Base-by-base conservation (phyloP, 2,329 filamentous ascomycete genomes). In the Hypoxylon sp. region DNA sequence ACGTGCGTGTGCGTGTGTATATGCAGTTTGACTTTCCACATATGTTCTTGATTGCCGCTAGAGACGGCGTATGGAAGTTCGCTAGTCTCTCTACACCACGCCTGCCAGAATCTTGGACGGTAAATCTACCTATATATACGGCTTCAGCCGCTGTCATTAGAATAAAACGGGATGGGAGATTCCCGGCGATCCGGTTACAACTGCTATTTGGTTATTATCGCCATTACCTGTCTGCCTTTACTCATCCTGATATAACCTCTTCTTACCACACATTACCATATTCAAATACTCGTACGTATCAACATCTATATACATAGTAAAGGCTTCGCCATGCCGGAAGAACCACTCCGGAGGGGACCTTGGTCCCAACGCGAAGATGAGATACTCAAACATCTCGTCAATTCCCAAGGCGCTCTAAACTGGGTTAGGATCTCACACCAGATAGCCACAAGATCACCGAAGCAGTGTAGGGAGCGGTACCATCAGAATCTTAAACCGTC, bases 381-480 rank as follows among this genome's bases (percentile, higher is more conserved):
- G 54, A 84, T 87, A 67, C 86, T 97, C 24, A 85, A 94, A 72
- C 84, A 88, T 66, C 87, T 95, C 24, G 92, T 97, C 69, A 84
- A 87, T 52, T 84, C 86, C 57, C 89, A 93, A 80, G 92, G 93
- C 33, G 87, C 92, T 33, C 87, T 92, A 78, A 96, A 97, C 86
- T 98, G 95, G 95, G 94, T 97, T 13, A 88, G 90, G 71, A 97
- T 98, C 76, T 90, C 94, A 31, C 84, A 90, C 60, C 86, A 90
- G 73, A 90, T 98, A 75, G 86, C 88, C 66, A 90, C 92, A 26
- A 89, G 95, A 70, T 93, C 93, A 24, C 92, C 95, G 59, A 98
- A 98, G 84, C 95, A 98, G 83, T 98, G 95, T 80, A 90, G 95
- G 65, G 95, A 98, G 83, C 88, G 95, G 52, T 98, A 92, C 78